Percentiles rank a stretch among this genome's conserved stretches.
Evolutionary conservation across 2,329 filamentous ascomycete genomes (phyloP).

Genomic region (Ramichloridium luteum): DNA sequence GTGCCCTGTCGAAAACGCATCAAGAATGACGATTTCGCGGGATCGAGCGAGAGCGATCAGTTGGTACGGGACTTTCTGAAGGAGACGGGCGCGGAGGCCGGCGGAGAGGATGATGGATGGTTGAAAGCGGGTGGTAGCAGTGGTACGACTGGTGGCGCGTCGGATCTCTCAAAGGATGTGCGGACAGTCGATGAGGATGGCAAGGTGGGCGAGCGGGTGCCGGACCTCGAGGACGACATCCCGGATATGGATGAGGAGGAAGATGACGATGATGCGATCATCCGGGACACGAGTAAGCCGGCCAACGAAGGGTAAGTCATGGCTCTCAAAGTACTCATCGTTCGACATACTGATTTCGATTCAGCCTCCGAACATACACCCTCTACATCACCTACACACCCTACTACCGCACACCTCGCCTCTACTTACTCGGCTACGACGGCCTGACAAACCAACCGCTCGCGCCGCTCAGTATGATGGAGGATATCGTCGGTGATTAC

Average conservation of each 20-base stretch:
- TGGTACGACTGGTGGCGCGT: conserved; percentile 41
- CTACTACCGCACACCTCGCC: conserved; percentile 88
- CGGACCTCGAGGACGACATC: conserved; percentile 64
- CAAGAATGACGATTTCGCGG: conserved; percentile 72
- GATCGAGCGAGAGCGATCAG: conserved; percentile 71
- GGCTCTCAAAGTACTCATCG: too few relatives aligned
- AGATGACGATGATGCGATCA: conserved; percentile 89
- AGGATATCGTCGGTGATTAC: conserved; percentile 92
- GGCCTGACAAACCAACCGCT: conserved; percentile 51
- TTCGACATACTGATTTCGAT: conserved; percentile 21
- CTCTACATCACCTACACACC: conserved; percentile 97
- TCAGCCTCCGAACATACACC: conserved; percentile 71
- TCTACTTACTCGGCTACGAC: conserved; percentile 91
- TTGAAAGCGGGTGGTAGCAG: conserved; percentile 73
- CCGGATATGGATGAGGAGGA: conserved; percentile 98
- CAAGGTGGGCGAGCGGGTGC: conserved; percentile 64
- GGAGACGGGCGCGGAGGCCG: conserved; percentile 33
- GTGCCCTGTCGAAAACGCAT: conserved; percentile 87
- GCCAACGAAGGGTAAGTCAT: conserved; percentile 43
- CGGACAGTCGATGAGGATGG: conserved; percentile 81
- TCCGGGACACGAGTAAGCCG: conserved; percentile 53
- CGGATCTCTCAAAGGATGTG: conserved; percentile 63
- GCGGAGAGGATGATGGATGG: conserved; percentile 72
- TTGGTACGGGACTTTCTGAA: conserved; percentile 68
- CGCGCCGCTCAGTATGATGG: conserved; percentile 79